Conservation (phyloP, 352 stramenopile species). For the Saprolegnia parasitica region DNA sequence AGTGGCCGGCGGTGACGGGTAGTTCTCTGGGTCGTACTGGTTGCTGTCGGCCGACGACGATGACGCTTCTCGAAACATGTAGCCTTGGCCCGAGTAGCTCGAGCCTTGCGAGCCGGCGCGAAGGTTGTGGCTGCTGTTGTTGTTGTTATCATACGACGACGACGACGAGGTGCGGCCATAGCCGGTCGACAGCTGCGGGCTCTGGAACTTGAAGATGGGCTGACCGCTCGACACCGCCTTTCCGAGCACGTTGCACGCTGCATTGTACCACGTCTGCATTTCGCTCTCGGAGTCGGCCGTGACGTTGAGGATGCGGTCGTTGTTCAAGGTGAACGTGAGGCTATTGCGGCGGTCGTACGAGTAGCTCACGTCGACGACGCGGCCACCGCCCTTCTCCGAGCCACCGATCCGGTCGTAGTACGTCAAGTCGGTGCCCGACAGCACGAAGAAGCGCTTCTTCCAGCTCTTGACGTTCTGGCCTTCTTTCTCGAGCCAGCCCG, state of each 20-base stretch:
- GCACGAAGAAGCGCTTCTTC: constrained; percentile 82
- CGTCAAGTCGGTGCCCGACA: constrained; percentile 56
- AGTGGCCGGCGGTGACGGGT: background rate
- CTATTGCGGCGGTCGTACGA: constrained; percentile 45
- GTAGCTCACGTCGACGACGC: constrained; percentile 49
- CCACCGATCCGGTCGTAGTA: constrained; percentile 53
- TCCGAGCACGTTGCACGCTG: constrained; percentile 24
- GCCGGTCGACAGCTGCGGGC: background rate
- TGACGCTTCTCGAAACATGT: background rate
- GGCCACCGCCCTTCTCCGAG: constrained; percentile 60
- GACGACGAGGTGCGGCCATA: constrained; percentile 2
- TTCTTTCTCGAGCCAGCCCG: constrained; percentile 72
- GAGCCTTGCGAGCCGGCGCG: background rate
- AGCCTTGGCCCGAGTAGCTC: background rate
- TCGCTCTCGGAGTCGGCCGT: constrained; percentile 57
- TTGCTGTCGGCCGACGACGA: constrained; percentile 6
- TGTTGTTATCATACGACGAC: background rate
- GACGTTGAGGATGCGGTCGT: constrained; percentile 76
- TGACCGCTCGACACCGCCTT: constrained; percentile 30
- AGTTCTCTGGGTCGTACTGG: constrained; percentile 1
- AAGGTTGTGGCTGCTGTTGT: background rate
- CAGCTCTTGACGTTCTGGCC: constrained; percentile 76
- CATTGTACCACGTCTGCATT: constrained; percentile 70
- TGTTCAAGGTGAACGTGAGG: constrained; percentile 53
- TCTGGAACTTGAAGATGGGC: constrained; percentile 12